These are phyloP conservation scores for Cyanidium caldarium DNA, from an alignment of 23 red algal species.

Conservation along the genomic window DNA sequence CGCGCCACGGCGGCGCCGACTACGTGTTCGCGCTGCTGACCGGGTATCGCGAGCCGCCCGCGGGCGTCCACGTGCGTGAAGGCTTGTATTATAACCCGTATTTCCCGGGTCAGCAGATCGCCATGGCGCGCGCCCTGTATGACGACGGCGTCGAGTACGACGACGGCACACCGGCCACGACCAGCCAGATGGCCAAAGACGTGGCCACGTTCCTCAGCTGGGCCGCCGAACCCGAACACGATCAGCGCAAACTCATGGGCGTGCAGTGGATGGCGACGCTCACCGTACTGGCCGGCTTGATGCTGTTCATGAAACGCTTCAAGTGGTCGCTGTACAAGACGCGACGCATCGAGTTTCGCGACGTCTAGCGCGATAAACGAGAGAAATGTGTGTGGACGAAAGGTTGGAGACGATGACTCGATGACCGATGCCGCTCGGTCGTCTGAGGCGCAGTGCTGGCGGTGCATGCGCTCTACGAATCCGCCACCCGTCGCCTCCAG, in stretches of 20 bases:
- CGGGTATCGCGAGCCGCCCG: constrained; percentile 88
- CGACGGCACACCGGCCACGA: constrained; percentile 90
- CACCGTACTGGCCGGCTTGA: constrained; percentile 32
- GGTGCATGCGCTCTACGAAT: no score
- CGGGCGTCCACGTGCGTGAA: constrained; percentile 62
- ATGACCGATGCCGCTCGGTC: no score
- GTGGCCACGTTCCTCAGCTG: constrained; percentile 88
- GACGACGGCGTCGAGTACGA: constrained; percentile 95
- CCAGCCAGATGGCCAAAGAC: constrained; percentile 97
- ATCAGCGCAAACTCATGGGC: constrained; percentile 84
- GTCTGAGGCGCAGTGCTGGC: no score
- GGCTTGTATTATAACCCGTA: constrained; percentile 96
- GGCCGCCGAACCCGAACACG: constrained; percentile 93
- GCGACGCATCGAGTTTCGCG: constrained; percentile 68
- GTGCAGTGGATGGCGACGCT: constrained; percentile 64
- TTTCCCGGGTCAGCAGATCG: constrained; percentile 87
- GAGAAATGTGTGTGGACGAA: no score
- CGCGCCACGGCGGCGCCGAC: constrained; percentile 70
- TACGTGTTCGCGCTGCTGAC: constrained; percentile 94
- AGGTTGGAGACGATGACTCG: no score
- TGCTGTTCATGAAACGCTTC: constrained; percentile 76
- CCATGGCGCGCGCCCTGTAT: constrained; percentile 79
- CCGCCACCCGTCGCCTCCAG: no score
- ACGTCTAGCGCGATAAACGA: neutral
- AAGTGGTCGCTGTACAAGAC: constrained; percentile 78